phyloP scores from a whole-genome alignment of 257 asterid species.

The Solanum ossicruentum region DNA sequence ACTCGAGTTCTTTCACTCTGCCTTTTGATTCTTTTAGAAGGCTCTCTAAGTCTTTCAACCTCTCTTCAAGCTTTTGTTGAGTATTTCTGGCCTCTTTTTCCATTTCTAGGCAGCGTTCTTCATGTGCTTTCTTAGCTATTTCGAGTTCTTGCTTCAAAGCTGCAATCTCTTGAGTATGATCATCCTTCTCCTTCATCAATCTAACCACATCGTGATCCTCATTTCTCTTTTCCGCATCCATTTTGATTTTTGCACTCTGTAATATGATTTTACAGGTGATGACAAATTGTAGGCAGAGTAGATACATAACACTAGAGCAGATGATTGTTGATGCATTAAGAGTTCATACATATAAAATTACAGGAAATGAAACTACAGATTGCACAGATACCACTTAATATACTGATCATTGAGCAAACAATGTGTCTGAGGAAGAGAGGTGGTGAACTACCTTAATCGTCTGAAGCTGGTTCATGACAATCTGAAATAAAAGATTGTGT shows the following conservation, averaged over 20 bases:
- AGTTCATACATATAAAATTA: not conserved
- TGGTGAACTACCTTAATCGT: constrained; percentile 41
- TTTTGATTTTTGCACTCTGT: constrained; percentile 27
- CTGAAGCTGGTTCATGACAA: constrained; percentile 54
- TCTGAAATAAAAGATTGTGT: constrained; percentile 23
- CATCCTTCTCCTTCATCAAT: constrained; percentile 36
- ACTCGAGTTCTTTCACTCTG: constrained; percentile 47
- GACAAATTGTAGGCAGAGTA: not conserved
- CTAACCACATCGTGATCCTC: constrained; percentile 29
- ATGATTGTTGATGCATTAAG: not conserved
- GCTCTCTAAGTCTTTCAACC: constrained; percentile 29
- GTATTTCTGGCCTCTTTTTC: constrained; percentile 25
- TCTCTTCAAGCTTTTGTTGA: constrained; percentile 47
- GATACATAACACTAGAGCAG: not conserved
- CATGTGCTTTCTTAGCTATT: constrained; percentile 16
- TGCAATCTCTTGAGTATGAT: constrained; percentile 20
- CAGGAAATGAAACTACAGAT: not conserved
- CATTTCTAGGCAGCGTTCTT: constrained; percentile 20
- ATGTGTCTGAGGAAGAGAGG: not conserved
- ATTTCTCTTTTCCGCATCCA: constrained; percentile 10
- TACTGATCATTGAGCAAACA: not conserved
- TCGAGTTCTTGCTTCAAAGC: constrained; percentile 26
- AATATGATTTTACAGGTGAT: not conserved
- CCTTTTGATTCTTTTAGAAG: constrained; percentile 25
- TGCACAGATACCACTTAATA: not conserved